phyloP scores from a whole-genome alignment of 1,284 basidiomycete genomes.

The Tilletia caries region DNA sequence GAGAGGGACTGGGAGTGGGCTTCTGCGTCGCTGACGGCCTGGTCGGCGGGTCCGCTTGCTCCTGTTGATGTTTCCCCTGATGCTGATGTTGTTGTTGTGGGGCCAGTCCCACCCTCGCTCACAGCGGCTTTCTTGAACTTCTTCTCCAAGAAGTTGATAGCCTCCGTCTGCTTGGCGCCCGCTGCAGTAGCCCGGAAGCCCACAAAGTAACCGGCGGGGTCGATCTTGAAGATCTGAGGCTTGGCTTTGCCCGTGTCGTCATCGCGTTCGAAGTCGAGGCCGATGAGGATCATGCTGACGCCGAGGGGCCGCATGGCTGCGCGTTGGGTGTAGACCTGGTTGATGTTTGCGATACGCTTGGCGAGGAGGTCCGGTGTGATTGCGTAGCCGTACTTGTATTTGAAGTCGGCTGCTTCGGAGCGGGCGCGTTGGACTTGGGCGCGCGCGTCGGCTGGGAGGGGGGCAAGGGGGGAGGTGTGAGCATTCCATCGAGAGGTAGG shows the following conservation, averaged over 20 bases:
- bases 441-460: constrained; percentile 75
- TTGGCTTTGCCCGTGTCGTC: constrained; percentile 55
- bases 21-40: constrained; percentile 37
- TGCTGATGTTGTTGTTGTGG: constrained; percentile 10
- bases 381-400: constrained; percentile 93
- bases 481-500: background rate
- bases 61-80: background rate
- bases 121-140: constrained; percentile 84
- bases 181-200: constrained; percentile 95
- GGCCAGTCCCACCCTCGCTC: constrained; percentile 3
- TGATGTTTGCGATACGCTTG: constrained; percentile 92
- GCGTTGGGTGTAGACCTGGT: constrained; percentile 96
- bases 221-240: constrained; percentile 94
- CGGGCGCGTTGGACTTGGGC: constrained; percentile 85
- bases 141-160: constrained; percentile 94
- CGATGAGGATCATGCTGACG: constrained; percentile 94
- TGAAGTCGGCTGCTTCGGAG: constrained; percentile 85
- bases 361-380: constrained; percentile 93
- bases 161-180: constrained; percentile 97
- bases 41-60: constrained; percentile 27
- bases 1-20: constrained; percentile 29
- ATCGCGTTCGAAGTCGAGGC: constrained; percentile 75
- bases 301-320: constrained; percentile 96
- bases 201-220: constrained; percentile 97
- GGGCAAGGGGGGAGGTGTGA: constrained; percentile 4